Conservation (phyloP, 2,329 filamentous ascomycete species). For the Fusarium mundagurra region DNA sequence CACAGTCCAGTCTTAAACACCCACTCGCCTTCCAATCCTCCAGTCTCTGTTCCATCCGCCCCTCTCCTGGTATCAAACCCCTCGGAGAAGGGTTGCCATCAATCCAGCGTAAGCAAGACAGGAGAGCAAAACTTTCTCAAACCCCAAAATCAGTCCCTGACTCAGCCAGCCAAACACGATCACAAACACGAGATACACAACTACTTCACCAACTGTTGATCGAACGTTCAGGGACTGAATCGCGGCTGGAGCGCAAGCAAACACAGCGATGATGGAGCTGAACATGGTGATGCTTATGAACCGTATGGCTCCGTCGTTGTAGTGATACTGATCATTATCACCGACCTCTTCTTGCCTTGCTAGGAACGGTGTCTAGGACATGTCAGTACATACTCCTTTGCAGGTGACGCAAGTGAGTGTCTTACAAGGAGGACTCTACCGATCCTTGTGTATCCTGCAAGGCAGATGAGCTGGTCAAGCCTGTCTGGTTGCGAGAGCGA, state of each 20-base stretch:
- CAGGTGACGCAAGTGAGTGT: neutral
- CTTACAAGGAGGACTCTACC: neutral
- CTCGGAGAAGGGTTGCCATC: constrained; percentile 12
- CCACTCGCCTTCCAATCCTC: neutral
- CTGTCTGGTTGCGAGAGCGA: neutral
- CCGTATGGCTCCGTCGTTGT: neutral
- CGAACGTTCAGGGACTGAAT: constrained; percentile 23
- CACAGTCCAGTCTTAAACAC: neutral
- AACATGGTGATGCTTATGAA: neutral
- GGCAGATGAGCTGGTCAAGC: constrained; percentile 8
- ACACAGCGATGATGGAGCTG: constrained; percentile 1
- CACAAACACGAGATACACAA: constrained; percentile 22
- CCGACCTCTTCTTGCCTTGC: neutral
- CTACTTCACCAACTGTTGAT: constrained; percentile 15
- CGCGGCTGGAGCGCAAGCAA: constrained; percentile 20
- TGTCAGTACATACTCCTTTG: neutral
- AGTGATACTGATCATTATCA: neutral
- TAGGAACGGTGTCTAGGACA: neutral
- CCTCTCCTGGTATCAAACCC: neutral
- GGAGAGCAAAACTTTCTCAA: constrained; percentile 14
- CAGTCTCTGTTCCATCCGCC: neutral
- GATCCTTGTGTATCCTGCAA: neutral
- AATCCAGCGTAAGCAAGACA: constrained; percentile 10
- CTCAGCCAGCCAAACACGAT: constrained; percentile 17
- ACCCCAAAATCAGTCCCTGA: constrained; percentile 2